Evolutionary conservation across 2,329 filamentous ascomycete species (phyloP).

Genomic region (Pseudocercospora fuligena): DNA sequence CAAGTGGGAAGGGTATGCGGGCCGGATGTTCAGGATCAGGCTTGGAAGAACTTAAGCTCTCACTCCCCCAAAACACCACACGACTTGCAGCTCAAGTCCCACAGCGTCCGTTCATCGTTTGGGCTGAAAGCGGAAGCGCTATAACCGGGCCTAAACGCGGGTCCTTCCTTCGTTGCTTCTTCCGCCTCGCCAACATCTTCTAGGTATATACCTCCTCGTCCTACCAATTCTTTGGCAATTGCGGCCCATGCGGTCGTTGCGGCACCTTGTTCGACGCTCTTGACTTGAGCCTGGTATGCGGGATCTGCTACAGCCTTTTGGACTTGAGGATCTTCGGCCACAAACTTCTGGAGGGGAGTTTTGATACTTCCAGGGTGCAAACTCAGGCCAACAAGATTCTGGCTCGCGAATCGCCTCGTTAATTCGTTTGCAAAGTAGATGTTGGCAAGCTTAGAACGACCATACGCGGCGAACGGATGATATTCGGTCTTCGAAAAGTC

Average conservation of each 20-base stretch:
- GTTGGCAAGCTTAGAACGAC: conserved; percentile 58
- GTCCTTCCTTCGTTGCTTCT: conserved; percentile 42
- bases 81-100: neutral
- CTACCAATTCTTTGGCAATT: conserved; percentile 48
- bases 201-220: conserved; percentile 22
- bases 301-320: conserved; percentile 8
- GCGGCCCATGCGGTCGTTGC: conserved; percentile 55
- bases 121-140: too few relatives aligned
- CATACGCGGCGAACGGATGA: conserved; percentile 49
- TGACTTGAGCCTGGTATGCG: conserved; percentile 27
- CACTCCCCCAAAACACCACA: neutral
- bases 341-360: conserved; percentile 25
- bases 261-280: conserved; percentile 52
- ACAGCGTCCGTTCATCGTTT: neutral
- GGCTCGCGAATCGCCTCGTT: conserved; percentile 52
- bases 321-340: conserved; percentile 24
- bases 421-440: conserved; percentile 58
- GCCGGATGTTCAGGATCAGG: neutral
- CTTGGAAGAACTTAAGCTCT: neutral
- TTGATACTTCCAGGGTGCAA: conserved; percentile 55
- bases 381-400: conserved; percentile 50
- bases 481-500: conserved; percentile 44
- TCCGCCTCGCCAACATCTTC: conserved; percentile 39
- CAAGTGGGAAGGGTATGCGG: neutral
- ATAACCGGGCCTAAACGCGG: neutral